phyloP scores from a whole-genome alignment of 2,329 filamentous ascomycete genomes.

The Fusarium nelsonii region DNA sequence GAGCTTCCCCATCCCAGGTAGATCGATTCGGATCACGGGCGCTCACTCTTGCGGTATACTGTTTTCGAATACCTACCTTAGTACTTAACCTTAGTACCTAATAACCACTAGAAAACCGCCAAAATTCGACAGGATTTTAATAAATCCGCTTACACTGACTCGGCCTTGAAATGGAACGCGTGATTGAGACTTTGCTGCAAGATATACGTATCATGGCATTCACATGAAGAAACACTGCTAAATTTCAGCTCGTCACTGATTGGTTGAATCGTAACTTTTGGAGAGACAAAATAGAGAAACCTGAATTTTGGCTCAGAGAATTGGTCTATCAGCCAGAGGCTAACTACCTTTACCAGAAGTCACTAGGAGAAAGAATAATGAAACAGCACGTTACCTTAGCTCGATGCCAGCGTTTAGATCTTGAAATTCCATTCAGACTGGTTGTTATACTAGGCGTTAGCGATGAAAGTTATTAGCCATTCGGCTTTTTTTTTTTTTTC shows the following conservation, averaged over 20 bases:
- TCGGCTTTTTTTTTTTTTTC: not conserved
- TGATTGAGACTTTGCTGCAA: not conserved
- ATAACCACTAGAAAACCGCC: no score
- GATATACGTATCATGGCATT: not conserved
- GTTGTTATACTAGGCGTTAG: not conserved
- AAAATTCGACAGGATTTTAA: not conserved
- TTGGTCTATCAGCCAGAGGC: not conserved
- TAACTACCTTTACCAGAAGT: not conserved
- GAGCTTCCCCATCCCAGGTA: constrained; percentile 9
- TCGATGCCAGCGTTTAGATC: not conserved
- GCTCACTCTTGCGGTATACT: not conserved
- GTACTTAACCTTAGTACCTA: no score
- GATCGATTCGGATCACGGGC: no score
- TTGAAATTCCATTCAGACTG: not conserved
- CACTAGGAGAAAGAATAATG: no score
- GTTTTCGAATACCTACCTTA: no score
- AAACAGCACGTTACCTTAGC: no score
- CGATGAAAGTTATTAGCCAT: no score
- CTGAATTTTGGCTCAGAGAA: not conserved
- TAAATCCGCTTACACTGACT: not conserved
- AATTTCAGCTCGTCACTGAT: constrained; percentile 5
- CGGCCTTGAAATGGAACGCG: not conserved
- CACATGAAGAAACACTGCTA: constrained; percentile 12
- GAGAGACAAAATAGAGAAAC: not conserved
- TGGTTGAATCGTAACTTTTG: constrained; percentile 25